phyloP scores from a whole-genome alignment of 1,284 basidiomycete species.

The Sporisorium graminicola region DNA sequence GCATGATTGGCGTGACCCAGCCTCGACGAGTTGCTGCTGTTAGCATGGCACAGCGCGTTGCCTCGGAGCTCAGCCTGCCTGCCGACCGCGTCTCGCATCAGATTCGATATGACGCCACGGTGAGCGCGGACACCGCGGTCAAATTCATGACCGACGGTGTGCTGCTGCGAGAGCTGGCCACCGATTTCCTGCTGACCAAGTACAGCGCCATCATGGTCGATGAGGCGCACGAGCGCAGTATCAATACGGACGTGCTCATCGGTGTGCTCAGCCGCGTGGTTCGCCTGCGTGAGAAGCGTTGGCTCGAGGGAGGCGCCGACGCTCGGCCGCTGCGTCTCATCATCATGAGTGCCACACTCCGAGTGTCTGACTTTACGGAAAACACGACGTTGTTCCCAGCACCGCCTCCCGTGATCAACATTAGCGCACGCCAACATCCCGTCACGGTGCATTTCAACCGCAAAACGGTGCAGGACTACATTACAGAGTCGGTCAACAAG shows the following conservation, averaged over 20 bases:
- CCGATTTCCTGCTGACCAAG: conserved; percentile 87
- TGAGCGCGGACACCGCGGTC: conserved; percentile 87
- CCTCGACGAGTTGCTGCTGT: conserved; percentile 97
- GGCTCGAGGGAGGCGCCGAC: conserved; percentile 57
- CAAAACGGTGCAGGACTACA: conserved; percentile 86
- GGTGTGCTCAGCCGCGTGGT: conserved; percentile 94
- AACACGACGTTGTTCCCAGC: conserved; percentile 85
- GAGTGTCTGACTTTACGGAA: conserved; percentile 90
- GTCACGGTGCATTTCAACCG: conserved; percentile 95
- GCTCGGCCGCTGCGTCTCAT: conserved; percentile 85
- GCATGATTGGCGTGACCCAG: conserved; percentile 98
- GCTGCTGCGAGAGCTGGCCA: conserved; percentile 88
- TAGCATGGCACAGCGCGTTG: conserved; percentile 92
- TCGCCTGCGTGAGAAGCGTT: conserved; percentile 77
- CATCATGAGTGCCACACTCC: conserved; percentile 98
- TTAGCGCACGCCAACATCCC: conserved; percentile 91
- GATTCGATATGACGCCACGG: conserved; percentile 95
- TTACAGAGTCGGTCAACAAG: conserved; percentile 90
- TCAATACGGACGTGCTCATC: conserved; percentile 98
- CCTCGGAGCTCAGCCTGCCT: conserved; percentile 84
- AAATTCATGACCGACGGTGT: conserved; percentile 99
- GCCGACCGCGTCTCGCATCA: conserved; percentile 90
- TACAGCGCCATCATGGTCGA: conserved; percentile 93
- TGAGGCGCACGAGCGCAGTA: conserved; percentile 96
- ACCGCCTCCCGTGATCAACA: conserved; percentile 89